Conservation (phyloP, 371 early-diverging fungal genomes). For the Thermomucor indicae-seudaticae region DNA sequence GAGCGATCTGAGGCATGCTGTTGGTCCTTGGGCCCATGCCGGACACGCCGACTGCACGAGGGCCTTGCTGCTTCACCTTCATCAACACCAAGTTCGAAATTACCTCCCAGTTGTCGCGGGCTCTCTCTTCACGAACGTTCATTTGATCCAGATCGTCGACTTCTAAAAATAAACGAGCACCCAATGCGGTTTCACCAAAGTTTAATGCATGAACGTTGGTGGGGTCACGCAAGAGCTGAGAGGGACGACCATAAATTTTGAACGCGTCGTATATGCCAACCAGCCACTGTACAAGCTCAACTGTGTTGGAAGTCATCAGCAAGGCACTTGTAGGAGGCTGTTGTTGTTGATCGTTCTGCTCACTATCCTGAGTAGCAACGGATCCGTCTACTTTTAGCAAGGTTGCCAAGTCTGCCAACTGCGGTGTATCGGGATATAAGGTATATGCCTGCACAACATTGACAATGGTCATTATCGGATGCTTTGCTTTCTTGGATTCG, state of each 20-base stretch:
- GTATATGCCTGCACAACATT: slow-evolving; percentile 68
- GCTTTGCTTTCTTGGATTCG: slow-evolving; percentile 53
- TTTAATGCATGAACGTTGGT: slow-evolving; percentile 22
- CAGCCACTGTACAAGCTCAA: slow-evolving; percentile 45
- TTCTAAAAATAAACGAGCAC: slow-evolving; percentile 29
- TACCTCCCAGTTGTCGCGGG: too few relatives aligned
- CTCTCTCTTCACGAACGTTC: slow-evolving; percentile 14
- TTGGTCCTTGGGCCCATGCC: slow-evolving; percentile 14
- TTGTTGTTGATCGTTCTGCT: slow-evolving; percentile 1
- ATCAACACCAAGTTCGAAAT: too few relatives aligned
- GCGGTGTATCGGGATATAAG: slow-evolving; percentile 60
- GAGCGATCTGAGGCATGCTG: slow-evolving; percentile 11
- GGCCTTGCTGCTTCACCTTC: too few relatives aligned
- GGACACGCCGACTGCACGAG: too few relatives aligned
- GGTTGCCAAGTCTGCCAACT: slow-evolving; percentile 37
- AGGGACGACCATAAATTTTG: slow-evolving; percentile 48
- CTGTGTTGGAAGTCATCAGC: slow-evolving; percentile 37
- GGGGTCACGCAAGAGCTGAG: slow-evolving; percentile 24
- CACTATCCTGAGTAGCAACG: too few relatives aligned
- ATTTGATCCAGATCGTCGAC: slow-evolving; percentile 18
- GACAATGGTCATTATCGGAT: slow-evolving; percentile 51
- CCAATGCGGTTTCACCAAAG: slow-evolving; percentile 21
- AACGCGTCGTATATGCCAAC: slow-evolving; percentile 44
- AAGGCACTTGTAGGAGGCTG: slow-evolving; percentile 25
- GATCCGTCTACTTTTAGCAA: slow-evolving; percentile 44